These are phyloP conservation scores for Paxillus involutus DNA, from an alignment of 768 basidiomycete genomes.

Conservation along the genomic window DNA sequence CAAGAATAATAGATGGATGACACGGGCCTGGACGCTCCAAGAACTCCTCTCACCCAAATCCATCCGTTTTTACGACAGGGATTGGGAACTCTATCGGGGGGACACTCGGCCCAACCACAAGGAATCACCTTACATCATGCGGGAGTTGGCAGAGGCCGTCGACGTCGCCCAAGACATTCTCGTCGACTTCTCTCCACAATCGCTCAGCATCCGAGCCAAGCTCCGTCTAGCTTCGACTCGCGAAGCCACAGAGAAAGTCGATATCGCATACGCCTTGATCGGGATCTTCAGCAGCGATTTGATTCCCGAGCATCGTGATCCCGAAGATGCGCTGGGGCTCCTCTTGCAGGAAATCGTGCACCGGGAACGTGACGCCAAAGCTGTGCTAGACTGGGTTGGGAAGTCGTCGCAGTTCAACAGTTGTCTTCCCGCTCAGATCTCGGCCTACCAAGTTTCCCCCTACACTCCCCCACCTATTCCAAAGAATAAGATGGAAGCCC, in stretches of 20 bases:
- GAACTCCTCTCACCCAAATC: conserved; percentile 13
- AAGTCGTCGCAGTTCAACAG: conserved; percentile 14
- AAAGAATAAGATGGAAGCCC: not conserved
- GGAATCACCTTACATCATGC: conserved; percentile 7
- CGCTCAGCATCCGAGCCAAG: conserved; percentile 7
- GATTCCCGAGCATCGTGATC: too few species aligned
- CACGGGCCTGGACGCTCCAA: conserved; percentile 14
- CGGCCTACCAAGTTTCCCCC: conserved; percentile 26
- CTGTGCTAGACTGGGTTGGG: conserved; percentile 21
- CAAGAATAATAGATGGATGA: conserved; percentile 5
- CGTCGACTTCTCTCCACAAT: not conserved
- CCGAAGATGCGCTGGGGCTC: too few species aligned
- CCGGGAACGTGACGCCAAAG: conserved; percentile 4
- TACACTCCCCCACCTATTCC: not conserved
- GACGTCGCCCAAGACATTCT: conserved; percentile 2
- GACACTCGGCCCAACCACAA: conserved; percentile 9
- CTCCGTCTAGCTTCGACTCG: conserved; percentile 13
- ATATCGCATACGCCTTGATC: conserved; percentile 10
- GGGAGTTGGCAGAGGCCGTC: conserved; percentile 9
- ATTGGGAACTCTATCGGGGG: conserved; percentile 9
- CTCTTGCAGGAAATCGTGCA: conserved; percentile 2
- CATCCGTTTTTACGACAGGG: conserved; percentile 8
- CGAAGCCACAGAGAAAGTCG: conserved; percentile 6
- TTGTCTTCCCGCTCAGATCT: conserved; percentile 10
- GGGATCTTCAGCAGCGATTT: conserved; percentile 13